Evolutionary conservation across 2,329 filamentous ascomycete genomes (phyloP).

Genomic region (Botrytis paeoniae): DNA sequence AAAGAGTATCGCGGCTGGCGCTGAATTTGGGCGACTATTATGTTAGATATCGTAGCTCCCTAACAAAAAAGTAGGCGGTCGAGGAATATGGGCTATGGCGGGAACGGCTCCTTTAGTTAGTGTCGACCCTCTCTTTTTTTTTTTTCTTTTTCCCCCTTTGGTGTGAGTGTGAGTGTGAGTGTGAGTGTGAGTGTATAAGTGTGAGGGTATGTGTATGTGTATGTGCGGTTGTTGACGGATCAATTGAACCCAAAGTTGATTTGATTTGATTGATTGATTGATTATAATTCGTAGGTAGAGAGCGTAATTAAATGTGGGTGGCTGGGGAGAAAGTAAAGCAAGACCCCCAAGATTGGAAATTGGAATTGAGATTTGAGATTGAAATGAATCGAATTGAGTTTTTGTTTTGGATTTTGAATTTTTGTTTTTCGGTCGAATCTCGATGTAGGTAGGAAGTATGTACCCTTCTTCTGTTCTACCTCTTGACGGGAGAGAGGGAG

Average conservation of each 20-base stretch:
- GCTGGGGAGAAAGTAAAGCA: conserved; percentile 9
- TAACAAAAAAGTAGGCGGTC: conserved; percentile 15
- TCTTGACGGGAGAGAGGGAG: neutral
- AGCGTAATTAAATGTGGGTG: conserved; percentile 16
- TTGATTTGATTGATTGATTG: neutral
- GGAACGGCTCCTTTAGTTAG: conserved; percentile 4
- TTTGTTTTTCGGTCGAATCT: neutral
- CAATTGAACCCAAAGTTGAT: conserved; percentile 4
- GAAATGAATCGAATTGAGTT: neutral
- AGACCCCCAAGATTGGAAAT: conserved; percentile 10
- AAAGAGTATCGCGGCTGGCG: conserved; percentile 26
- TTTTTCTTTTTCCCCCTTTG: neutral
- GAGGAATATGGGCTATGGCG: neutral
- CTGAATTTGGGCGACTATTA: conserved; percentile 7
- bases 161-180: no score
- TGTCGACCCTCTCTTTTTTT: neutral
- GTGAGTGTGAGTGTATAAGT: neutral
- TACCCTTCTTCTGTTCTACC: neutral
- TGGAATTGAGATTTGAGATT: neutral
- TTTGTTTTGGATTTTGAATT: neutral
- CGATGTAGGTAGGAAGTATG: neutral
- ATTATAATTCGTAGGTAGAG: conserved; percentile 10
- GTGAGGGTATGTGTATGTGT: neutral
- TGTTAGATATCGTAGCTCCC: conserved; percentile 11
- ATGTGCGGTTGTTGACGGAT: conserved; percentile 11